Percentiles rank a stretch among this genome's conserved stretches.
These are phyloP conservation scores for Cladobotryum mycophilum DNA, from an alignment of 2,329 filamentous ascomycete genomes.

Conservation along the genomic window DNA sequence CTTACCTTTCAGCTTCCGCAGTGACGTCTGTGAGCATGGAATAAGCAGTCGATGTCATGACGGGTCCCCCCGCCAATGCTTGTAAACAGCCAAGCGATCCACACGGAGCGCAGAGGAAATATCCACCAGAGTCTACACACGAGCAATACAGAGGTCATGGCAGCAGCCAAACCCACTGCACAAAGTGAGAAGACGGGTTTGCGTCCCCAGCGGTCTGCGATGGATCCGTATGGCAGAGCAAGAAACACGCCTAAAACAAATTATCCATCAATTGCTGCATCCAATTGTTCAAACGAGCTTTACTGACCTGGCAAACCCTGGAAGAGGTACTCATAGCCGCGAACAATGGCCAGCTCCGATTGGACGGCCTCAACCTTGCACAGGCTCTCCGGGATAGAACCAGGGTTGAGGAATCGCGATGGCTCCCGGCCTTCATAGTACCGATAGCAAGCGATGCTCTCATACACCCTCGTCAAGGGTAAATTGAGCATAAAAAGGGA, in stretches of 20 bases:
- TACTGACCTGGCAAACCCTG: background rate
- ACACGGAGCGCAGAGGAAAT: background rate
- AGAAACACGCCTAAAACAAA: conserved; percentile 1
- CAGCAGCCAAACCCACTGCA: background rate
- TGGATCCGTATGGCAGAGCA: conserved; percentile 2
- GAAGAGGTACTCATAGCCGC: background rate
- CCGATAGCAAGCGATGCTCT: conserved; percentile 5
- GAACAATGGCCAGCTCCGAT: conserved; percentile 3
- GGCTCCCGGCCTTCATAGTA: conserved; percentile 1
- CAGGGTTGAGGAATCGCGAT: background rate
- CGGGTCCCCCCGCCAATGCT: background rate
- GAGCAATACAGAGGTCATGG: background rate
- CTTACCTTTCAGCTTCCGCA: background rate
- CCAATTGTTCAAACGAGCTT: background rate
- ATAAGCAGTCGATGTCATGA: conserved; percentile 1
- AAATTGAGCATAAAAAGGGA: conserved; percentile 4
- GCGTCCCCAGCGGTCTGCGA: conserved; percentile 2
- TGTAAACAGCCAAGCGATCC: conserved; percentile 1
- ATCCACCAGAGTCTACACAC: conserved; percentile 8
- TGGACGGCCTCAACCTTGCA: conserved; percentile 2
- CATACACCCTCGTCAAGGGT: conserved; percentile 1
- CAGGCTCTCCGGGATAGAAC: background rate
- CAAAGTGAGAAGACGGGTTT: conserved; percentile 1
- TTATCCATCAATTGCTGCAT: background rate
- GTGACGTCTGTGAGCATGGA: conserved; percentile 3